phyloP scores from a whole-genome alignment of 176 grass and related monocot genomes.

The Eragrostis curvula region DNA sequence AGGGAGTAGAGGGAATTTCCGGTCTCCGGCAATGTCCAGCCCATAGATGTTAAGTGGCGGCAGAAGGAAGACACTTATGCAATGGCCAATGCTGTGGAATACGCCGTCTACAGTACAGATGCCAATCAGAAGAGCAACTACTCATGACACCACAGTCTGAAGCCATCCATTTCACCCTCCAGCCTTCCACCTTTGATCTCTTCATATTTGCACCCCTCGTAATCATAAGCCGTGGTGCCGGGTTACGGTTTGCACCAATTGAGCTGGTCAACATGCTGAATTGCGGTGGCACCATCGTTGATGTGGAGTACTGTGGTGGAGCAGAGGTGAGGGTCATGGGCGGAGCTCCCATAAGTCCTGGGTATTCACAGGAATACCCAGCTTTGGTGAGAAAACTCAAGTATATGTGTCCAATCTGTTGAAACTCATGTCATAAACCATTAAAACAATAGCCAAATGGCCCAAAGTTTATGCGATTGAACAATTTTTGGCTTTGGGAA shows the following conservation, averaged over 20 bases:
- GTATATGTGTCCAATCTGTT: too few species aligned
- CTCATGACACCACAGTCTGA: constrained; percentile 39
- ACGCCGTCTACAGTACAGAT: constrained; percentile 55
- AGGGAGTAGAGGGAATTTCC: too few species aligned
- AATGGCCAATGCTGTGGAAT: constrained; percentile 30
- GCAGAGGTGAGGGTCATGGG: too few species aligned
- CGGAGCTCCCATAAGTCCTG: too few species aligned
- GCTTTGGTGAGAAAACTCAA: too few species aligned
- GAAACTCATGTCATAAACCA: too few species aligned
- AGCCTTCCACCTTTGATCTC: constrained; percentile 66
- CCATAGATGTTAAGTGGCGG: constrained; percentile 64
- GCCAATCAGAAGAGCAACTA: constrained; percentile 35
- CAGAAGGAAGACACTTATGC: constrained; percentile 40
- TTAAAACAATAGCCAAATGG: too few species aligned
- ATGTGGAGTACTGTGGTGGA: neutral
- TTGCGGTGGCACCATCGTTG: constrained; percentile 53
- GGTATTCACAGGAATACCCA: too few species aligned
- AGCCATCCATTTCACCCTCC: constrained; percentile 56
- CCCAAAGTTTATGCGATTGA: too few species aligned
- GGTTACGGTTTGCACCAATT: constrained; percentile 52
- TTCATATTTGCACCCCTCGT: constrained; percentile 52
- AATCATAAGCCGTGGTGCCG: neutral
- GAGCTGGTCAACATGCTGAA: constrained; percentile 70
- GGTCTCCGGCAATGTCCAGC: constrained; percentile 36
- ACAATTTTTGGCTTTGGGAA: too few species aligned